These are phyloP conservation scores for Phytophthora boehmeriae DNA, from an alignment of 352 stramenopile species.

Conservation along the genomic window DNA sequence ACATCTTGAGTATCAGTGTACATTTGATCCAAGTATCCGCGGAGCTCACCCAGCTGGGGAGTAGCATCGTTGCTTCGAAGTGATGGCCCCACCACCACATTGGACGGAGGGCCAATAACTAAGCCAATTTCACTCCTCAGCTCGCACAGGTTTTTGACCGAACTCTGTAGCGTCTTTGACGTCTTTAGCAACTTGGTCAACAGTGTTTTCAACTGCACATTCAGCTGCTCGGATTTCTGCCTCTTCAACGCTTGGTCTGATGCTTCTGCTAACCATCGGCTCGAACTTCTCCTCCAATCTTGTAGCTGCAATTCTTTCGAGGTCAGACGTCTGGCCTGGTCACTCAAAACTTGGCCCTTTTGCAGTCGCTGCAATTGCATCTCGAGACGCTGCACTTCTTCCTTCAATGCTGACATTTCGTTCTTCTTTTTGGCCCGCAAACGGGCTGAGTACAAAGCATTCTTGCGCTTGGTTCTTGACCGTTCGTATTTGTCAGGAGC, in stretches of 20 bases:
- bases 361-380: slow-evolving; percentile 28
- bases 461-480: slow-evolving; percentile 19
- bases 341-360: not conserved
- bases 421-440: slow-evolving; percentile 32
- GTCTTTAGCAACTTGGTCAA: slow-evolving; percentile 20
- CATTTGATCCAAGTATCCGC: slow-evolving; percentile 20
- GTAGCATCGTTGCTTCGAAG: slow-evolving; percentile 27
- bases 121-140: slow-evolving; percentile 16
- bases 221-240: slow-evolving; percentile 23
- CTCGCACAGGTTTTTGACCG: slow-evolving; percentile 20
- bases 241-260: slow-evolving; percentile 12
- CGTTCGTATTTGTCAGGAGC: slow-evolving; percentile 13
- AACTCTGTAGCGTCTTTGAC: slow-evolving; percentile 14
- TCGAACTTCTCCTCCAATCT: not conserved
- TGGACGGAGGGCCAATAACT: slow-evolving; percentile 14
- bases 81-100: slow-evolving; percentile 12
- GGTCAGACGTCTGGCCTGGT: not conserved
- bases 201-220: slow-evolving; percentile 17
- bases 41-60: slow-evolving; percentile 22
- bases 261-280: slow-evolving; percentile 20
- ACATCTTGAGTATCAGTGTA: slow-evolving; percentile 13
- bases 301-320: not conserved
- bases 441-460: slow-evolving; percentile 24
- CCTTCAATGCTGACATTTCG: slow-evolving; percentile 24
- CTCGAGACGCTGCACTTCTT: slow-evolving; percentile 21